These are phyloP conservation scores for Alternaria sp. DNA, from an alignment of 2,329 filamentous ascomycete genomes.

Conservation along the genomic window DNA sequence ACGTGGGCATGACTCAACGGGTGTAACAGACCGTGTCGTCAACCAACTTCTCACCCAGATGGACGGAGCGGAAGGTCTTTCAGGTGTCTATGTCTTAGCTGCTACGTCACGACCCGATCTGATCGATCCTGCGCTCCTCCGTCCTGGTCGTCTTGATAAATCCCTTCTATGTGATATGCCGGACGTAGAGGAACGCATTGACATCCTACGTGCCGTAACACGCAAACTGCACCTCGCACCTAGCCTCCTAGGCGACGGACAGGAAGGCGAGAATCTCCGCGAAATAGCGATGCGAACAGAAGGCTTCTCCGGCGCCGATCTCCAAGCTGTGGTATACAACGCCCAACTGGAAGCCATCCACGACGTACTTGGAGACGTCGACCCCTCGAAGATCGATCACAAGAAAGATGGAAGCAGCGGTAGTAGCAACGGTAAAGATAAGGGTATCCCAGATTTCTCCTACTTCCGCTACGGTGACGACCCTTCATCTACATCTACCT, in stretches of 20 bases:
- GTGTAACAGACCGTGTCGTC: constrained; percentile 97
- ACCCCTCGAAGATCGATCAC: constrained; percentile 38
- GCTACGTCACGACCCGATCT: constrained; percentile 92
- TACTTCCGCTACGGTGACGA: constrained; percentile 81
- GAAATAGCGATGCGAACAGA: constrained; percentile 82
- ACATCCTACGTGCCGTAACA: constrained; percentile 86
- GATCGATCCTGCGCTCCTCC: constrained; percentile 90
- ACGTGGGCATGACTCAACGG: constrained; percentile 93
- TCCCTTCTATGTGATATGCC: constrained; percentile 91
- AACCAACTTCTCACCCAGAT: constrained; percentile 98
- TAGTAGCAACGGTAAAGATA: constrained; percentile 27
- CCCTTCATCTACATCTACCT: constrained; percentile 42
- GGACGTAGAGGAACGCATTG: constrained; percentile 76
- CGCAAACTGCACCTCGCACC: constrained; percentile 77
- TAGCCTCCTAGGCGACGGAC: constrained; percentile 61
- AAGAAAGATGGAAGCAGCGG: constrained; percentile 28
- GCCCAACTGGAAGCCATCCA: constrained; percentile 97
- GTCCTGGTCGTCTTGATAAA: constrained; percentile 93
- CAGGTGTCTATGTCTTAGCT: constrained; percentile 93
- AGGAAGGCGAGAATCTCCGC: constrained; percentile 55
- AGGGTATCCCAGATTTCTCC: constrained; percentile 43
- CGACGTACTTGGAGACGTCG: constrained; percentile 75
- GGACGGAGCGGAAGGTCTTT: constrained; percentile 95
- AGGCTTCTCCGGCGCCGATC: constrained; percentile 91
- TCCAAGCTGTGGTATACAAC: constrained; percentile 95